Base-by-base conservation (phyloP, 768 basidiomycete species). In the Suillus tomentosus region DNA sequence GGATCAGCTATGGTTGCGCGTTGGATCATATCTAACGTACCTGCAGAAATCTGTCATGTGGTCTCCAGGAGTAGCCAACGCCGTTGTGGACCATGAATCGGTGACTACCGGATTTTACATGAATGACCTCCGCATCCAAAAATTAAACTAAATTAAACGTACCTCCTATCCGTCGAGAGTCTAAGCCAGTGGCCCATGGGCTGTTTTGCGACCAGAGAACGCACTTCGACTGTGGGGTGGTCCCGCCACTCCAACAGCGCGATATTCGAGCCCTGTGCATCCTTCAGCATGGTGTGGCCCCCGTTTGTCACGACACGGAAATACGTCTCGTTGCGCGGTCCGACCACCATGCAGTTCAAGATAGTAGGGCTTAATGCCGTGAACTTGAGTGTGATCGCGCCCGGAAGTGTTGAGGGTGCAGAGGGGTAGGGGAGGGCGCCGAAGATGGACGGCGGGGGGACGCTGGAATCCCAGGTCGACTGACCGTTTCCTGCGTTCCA, bases 371-470 rank as follows among this genome's bases (percentile, higher is more conserved):
- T 81, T 70, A 85, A 79, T 14, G 79, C 74, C 13, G 81, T 81
- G 78, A 89, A 84, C 56, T 79, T 78, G 72, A 84, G 84, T 6
- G 77, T 75, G 66, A 80, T 67, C 63, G 77, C 76, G 17, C 76
- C 70, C 37, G 76, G 73, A 17, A 79, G 67, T 27, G 76, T 42
- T 7, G 77, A 70, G 7, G 77, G 64, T 37, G 77, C 63, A 27
- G 74, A 61, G 0, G 84, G 81, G 68, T 85, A 87, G 36, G 88
- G 88, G 22, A 89, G 83, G 0, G 87, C 87, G 6, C 88, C 88
- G 68, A 84, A 86, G 63, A 88, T 74, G 55, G 88, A 88, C 55
- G 87, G 84, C 5, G 79, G 70, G 11, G 77, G 70, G 31, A 42
- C 40, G 24, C 45, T 37, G 19, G 45, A 61, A 39, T 65, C 62